Conservation (phyloP, 1,284 basidiomycete species). For the Apiotrichum sp. region DNA sequence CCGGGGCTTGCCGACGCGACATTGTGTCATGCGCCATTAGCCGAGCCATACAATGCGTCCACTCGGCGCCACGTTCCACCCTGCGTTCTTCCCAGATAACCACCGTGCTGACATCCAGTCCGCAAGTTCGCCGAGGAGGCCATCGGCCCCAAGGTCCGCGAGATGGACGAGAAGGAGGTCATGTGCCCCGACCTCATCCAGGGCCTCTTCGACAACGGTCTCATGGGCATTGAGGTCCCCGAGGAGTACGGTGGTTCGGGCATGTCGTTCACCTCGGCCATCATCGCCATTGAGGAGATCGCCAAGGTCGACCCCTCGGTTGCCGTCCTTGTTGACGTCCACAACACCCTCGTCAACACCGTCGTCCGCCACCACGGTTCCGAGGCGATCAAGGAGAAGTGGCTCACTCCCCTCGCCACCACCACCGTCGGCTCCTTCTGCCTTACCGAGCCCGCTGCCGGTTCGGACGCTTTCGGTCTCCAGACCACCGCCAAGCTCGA, state of each 20-base stretch:
- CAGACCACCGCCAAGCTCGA: slow-evolving; percentile 87
- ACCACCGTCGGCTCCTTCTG: slow-evolving; percentile 91
- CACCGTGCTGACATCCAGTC: slow-evolving; percentile 51
- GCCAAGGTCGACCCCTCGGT: slow-evolving; percentile 95
- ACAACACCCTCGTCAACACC: slow-evolving; percentile 97
- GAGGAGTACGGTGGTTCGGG: slow-evolving; percentile 80
- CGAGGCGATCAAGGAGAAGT: slow-evolving; percentile 78
- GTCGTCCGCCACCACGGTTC: slow-evolving; percentile 83
- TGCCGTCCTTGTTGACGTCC: slow-evolving; percentile 93
- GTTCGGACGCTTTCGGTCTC: slow-evolving; percentile 94
- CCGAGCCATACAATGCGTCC: background rate
- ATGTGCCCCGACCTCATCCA: slow-evolving; percentile 81
- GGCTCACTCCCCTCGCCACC: slow-evolving; percentile 75
- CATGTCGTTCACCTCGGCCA: slow-evolving; percentile 87
- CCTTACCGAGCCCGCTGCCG: slow-evolving; percentile 84
- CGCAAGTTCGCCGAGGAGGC: slow-evolving; percentile 82
- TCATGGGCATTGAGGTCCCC: slow-evolving; percentile 95
- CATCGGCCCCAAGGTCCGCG: slow-evolving; percentile 80
- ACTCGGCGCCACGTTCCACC: background rate
- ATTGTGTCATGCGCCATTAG: too few relatives aligned
- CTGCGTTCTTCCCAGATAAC: too few relatives aligned
- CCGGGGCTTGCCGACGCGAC: too few relatives aligned
- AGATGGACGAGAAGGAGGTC: slow-evolving; percentile 96
- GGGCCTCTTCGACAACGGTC: slow-evolving; percentile 88
- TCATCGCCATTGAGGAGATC: slow-evolving; percentile 86